phyloP scores from a whole-genome alignment of 257 asterid species.

The Fraxinus americana region DNA sequence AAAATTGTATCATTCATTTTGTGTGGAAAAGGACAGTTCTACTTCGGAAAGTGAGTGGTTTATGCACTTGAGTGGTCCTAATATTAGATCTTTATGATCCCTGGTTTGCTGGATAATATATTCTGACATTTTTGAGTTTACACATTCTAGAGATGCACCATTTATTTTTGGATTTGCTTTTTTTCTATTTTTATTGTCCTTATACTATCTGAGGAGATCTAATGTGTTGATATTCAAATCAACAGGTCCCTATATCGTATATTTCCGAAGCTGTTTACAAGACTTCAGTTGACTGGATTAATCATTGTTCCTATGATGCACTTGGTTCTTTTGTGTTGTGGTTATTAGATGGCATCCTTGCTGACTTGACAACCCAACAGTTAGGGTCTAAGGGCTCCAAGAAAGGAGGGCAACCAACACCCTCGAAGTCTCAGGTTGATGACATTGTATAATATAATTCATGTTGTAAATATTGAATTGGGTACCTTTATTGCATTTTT shows the following conservation, averaged over 20 bases:
- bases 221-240: constrained; percentile 5
- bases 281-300: constrained; percentile 85
- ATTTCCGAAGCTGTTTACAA: constrained; percentile 68
- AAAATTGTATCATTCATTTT: background rate
- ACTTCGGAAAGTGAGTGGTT: background rate
- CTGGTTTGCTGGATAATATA: background rate
- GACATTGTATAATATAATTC: background rate
- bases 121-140: background rate
- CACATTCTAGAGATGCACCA: background rate
- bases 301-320: constrained; percentile 64
- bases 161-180: too few relatives aligned
- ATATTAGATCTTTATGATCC: background rate
- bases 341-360: constrained; percentile 69
- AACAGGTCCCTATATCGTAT: constrained; percentile 73
- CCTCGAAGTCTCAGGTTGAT: constrained; percentile 85
- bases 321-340: constrained; percentile 69
- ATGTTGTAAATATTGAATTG: background rate
- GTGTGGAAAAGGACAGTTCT: background rate
- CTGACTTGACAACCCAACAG: constrained; percentile 62
- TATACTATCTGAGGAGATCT: background rate
- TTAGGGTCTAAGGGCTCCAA: constrained; percentile 58
- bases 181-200: background rate
- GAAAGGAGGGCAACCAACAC: constrained; percentile 59
- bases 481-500: background rate
- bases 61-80: too few relatives aligned